Evolutionary conservation across 257 asterid genomes (phyloP).

Genomic region (Linderniella brevidens): DNA sequence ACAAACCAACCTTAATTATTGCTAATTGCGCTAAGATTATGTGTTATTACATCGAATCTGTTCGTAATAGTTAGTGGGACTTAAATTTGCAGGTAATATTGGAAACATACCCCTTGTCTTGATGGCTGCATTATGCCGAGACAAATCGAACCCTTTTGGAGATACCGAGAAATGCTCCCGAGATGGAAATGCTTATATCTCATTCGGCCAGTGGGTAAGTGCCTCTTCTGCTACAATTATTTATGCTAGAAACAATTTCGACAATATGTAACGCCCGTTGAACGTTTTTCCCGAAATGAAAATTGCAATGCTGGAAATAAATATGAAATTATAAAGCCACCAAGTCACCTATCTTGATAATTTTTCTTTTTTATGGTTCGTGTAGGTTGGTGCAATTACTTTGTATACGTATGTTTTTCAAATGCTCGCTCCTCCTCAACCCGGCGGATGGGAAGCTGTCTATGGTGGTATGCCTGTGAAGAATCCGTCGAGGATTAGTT

Average conservation of each 20-base stretch:
- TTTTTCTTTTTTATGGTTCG: no score
- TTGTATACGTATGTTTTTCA: conserved; percentile 84
- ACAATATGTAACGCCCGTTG: no score
- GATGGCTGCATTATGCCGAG: conserved; percentile 86
- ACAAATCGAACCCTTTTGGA: conserved; percentile 85
- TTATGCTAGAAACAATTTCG: background rate
- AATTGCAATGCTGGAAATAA: no score
- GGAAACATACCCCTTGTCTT: conserved; percentile 97
- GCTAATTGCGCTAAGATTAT: no score
- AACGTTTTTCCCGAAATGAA: no score
- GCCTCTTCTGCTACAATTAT: background rate
- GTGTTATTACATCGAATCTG: no score
- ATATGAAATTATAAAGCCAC: no score
- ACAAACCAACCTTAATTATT: no score
- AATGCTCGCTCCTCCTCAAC: conserved; percentile 93
- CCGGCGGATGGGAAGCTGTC: conserved; percentile 54
- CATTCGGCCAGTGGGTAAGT: conserved; percentile 97
- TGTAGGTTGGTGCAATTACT: conserved; percentile 88
- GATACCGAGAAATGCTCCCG: conserved; percentile 52
- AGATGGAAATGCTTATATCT: conserved; percentile 98
- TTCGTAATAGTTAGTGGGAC: background rate
- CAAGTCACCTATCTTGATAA: no score
- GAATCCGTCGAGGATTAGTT: conserved; percentile 19
- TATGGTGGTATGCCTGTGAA: conserved; percentile 35
- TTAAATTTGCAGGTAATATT: conserved; percentile 57